A percentile compares a stretch with the other conserved stretches of the same genome.
These are phyloP conservation scores for Drosera capensis DNA, from an alignment of 148 eudicot species.

Conservation along the genomic window DNA sequence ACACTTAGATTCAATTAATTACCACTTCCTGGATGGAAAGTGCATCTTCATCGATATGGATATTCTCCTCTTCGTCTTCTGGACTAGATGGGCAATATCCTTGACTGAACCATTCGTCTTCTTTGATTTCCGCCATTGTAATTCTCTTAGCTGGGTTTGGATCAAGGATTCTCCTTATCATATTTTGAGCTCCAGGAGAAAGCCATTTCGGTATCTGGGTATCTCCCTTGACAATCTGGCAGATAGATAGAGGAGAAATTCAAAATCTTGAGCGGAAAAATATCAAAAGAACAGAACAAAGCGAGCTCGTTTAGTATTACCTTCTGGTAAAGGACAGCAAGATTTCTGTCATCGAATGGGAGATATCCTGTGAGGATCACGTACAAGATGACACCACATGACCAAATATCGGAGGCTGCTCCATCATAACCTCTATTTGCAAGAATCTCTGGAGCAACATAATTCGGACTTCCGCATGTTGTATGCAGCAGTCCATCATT, in stretches of 20 bases:
- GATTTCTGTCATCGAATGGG: conserved; percentile 88
- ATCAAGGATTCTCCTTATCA: conserved; percentile 70
- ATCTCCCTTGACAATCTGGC: conserved; percentile 75
- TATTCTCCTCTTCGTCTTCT: conserved; percentile 25
- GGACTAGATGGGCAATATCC: conserved; percentile 41
- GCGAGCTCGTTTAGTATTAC: conserved; percentile 15
- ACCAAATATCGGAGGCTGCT: conserved; percentile 82
- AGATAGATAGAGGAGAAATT: no score
- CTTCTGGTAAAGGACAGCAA: conserved; percentile 88
- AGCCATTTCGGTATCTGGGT: conserved; percentile 79
- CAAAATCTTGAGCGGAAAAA: conserved; percentile 1
- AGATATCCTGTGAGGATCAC: conserved; percentile 80
- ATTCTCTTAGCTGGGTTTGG: conserved; percentile 71
- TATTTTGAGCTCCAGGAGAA: conserved; percentile 55
- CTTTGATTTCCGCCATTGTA: conserved; percentile 59
- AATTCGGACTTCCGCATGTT: conserved; percentile 96
- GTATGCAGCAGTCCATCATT: conserved; percentile 84
- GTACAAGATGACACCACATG: conserved; percentile 82
- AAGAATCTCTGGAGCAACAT: conserved; percentile 92
- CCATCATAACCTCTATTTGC: conserved; percentile 77
- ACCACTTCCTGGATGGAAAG: conserved; percentile 37
- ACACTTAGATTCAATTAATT: neutral
- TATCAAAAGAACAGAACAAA: conserved; percentile 1
- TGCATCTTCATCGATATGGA: conserved; percentile 40
- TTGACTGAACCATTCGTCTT: conserved; percentile 63